phyloP scores from a whole-genome alignment of 2,329 filamentous ascomycete genomes.

The Colletotrichum sp. region DNA sequence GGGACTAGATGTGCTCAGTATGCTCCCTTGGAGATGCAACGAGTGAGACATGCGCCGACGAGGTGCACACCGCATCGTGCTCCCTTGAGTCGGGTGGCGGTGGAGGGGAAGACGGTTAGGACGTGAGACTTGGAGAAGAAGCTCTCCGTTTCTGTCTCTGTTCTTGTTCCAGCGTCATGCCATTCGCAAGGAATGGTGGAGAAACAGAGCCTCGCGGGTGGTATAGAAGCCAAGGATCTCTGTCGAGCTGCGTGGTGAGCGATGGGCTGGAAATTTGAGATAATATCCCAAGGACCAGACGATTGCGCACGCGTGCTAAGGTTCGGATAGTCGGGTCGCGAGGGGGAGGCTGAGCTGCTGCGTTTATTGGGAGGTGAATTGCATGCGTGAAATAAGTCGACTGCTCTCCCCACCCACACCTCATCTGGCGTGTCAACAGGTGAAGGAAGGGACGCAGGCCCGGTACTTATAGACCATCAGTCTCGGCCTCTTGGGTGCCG shows the following conservation, averaged over 20 bases:
- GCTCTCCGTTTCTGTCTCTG: not conserved
- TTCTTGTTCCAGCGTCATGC: not conserved
- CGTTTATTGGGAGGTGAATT: not conserved
- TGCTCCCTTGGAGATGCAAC: slow-evolving; percentile 1
- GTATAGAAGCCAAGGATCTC: not conserved
- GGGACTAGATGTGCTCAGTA: not conserved
- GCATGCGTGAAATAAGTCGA: not conserved
- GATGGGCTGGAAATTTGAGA: not conserved
- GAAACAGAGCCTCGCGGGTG: not conserved
- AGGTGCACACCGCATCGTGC: slow-evolving; percentile 12
- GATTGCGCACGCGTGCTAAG: not conserved
- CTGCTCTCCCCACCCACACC: slow-evolving; percentile 13
- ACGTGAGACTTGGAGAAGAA: not conserved
- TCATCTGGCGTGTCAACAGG: not conserved
- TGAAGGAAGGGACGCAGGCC: not conserved
- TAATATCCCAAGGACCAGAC: not conserved
- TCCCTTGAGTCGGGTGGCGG: not conserved
- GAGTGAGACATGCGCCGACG: slow-evolving; percentile 9
- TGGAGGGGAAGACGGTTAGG: not conserved
- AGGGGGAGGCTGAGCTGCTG: not conserved
- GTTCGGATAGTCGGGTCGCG: not conserved
- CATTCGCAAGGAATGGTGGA: not conserved
- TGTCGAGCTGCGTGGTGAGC: not conserved
- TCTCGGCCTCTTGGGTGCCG: not conserved
- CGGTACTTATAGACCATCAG: not conserved